A percentile compares a stretch with the other conserved stretches of the same genome.
These are phyloP conservation scores for Agrocybe chaxingu DNA, from an alignment of 768 basidiomycete genomes.

Conservation along the genomic window DNA sequence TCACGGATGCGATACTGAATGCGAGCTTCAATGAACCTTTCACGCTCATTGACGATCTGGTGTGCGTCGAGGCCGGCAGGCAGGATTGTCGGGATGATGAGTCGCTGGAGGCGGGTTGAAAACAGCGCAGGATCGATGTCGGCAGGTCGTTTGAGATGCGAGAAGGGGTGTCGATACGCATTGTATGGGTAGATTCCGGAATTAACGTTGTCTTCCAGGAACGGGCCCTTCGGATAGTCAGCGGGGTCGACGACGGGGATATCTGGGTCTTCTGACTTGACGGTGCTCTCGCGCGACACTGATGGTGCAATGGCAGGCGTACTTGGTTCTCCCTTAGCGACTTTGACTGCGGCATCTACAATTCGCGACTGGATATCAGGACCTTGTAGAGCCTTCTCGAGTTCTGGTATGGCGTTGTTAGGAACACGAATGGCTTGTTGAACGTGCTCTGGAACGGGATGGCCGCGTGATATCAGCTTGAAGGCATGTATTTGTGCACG, in stretches of 20 bases:
- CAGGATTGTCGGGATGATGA: conserved; percentile 86
- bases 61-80: conserved; percentile 92
- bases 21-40: conserved; percentile 86
- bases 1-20: conserved; percentile 87
- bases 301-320: conserved; percentile 23
- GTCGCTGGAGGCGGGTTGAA: conserved; percentile 72
- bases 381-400: conserved; percentile 63
- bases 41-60: conserved; percentile 86
- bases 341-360: conserved; percentile 73
- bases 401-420: conserved; percentile 55
- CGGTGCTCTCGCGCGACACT: conserved; percentile 33
- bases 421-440: conserved; percentile 69
- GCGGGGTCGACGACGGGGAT: conserved; percentile 43
- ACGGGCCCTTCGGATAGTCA: conserved; percentile 69
- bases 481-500: conserved; percentile 82
- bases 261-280: conserved; percentile 58
- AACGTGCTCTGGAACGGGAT: conserved; percentile 65
- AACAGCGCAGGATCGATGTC: conserved; percentile 60
- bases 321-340: conserved; percentile 51
- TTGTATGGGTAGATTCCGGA: conserved; percentile 92
- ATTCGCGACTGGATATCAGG: conserved; percentile 60
- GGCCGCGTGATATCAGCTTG: conserved; percentile 63
- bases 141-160: conserved; percentile 66
- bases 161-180: conserved; percentile 81
- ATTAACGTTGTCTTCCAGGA: conserved; percentile 73